These are phyloP conservation scores for Hypholoma fasciculare DNA, from an alignment of 768 basidiomycete species.

Conservation along the genomic window DNA sequence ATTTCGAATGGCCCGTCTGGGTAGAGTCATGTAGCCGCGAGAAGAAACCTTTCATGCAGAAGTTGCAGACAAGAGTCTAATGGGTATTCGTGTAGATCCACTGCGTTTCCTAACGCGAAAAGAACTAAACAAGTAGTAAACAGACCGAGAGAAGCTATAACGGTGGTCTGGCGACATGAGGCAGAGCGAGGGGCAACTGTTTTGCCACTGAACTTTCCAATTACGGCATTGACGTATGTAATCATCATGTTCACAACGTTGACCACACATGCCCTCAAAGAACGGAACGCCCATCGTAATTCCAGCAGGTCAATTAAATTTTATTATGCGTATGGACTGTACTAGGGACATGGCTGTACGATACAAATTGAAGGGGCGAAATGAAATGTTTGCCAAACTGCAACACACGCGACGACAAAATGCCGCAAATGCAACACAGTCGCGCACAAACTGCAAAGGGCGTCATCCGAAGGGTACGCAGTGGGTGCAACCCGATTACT, in stretches of 20 bases:
- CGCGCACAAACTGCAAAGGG: constrained; percentile 20
- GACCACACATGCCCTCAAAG: neutral
- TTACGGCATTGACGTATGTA: constrained; percentile 25
- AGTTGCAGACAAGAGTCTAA: constrained; percentile 20
- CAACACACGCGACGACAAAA: constrained; percentile 15
- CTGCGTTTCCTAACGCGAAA: constrained; percentile 22
- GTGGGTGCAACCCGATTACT: constrained; percentile 21
- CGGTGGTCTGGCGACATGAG: constrained; percentile 58
- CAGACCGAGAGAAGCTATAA: constrained; percentile 27
- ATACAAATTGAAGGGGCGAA: neutral
- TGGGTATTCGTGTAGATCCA: constrained; percentile 21
- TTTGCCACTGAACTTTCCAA: constrained; percentile 23
- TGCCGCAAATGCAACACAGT: constrained; percentile 11
- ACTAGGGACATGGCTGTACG: neutral
- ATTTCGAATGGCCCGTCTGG: constrained; percentile 41
- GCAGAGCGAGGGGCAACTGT: constrained; percentile 35
- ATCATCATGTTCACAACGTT: constrained; percentile 11
- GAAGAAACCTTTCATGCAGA: constrained; percentile 55
- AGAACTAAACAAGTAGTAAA: constrained; percentile 22
- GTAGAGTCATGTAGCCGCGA: constrained; percentile 43
- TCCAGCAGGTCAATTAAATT: neutral
- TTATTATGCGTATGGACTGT: neutral
- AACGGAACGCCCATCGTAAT: too few species aligned
- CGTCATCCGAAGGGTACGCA: constrained; percentile 13
- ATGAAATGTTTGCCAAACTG: constrained; percentile 27